A percentile compares a stretch with the other conserved stretches of the same genome.
These are phyloP conservation scores for Quillaja saponaria DNA, from an alignment of 306 rosid species.

Conservation along the genomic window DNA sequence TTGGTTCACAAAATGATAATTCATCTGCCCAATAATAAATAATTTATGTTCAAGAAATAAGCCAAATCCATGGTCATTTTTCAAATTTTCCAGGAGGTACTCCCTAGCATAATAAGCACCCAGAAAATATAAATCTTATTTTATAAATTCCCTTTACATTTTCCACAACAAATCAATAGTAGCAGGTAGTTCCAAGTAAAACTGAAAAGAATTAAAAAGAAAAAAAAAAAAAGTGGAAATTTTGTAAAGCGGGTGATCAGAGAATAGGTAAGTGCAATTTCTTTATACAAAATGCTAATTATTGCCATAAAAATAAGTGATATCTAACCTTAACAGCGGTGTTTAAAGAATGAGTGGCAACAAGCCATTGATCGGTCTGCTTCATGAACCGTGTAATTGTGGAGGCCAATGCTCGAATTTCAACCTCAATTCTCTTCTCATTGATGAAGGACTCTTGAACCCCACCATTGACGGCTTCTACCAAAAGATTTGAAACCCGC, in stretches of 20 bases:
- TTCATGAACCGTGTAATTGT: constrained; percentile 66
- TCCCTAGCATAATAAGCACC: constrained; percentile 4
- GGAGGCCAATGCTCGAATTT: constrained; percentile 62
- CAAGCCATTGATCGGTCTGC: constrained; percentile 91
- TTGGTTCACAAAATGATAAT: not conserved
- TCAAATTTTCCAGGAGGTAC: not conserved
- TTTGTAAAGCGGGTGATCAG: too few species aligned
- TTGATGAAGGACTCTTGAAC: constrained; percentile 68
- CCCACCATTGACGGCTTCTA: constrained; percentile 78
- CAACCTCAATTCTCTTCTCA: constrained; percentile 80
- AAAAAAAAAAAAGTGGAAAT: not conserved
- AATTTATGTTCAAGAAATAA: not conserved
- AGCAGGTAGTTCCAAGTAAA: not conserved
- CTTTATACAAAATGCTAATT: too few species aligned
- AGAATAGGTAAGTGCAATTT: too few species aligned
- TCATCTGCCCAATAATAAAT: constrained; percentile 6
- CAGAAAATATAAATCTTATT: not conserved
- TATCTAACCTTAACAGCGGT: constrained; percentile 70
- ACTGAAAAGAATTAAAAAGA: not conserved
- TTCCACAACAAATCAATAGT: not conserved
- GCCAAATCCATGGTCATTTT: not conserved
- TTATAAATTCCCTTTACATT: not conserved
- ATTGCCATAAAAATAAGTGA: too few species aligned
- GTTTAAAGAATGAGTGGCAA: constrained; percentile 70
- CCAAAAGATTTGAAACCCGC: constrained; percentile 71